Evolutionary conservation across 768 basidiomycete genomes (phyloP).

Genomic region (Dictyophora rubrovolvata): DNA sequence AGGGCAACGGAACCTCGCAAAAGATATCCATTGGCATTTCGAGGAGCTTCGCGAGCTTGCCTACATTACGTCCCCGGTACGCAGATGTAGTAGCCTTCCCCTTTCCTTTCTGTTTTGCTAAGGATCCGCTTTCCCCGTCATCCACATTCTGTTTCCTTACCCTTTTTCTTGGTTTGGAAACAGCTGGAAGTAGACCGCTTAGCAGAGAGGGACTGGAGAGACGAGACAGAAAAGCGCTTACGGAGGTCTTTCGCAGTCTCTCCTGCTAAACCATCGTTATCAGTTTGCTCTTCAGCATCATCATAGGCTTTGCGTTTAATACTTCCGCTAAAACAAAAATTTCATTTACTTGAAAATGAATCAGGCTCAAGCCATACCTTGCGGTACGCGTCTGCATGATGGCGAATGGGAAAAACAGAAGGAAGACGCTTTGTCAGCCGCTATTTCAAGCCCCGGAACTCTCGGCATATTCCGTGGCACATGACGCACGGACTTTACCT

Average conservation of each 20-base stretch:
- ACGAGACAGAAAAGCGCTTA: background rate
- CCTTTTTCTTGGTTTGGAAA: background rate
- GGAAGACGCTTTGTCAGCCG: background rate
- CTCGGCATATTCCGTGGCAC: too few species aligned
- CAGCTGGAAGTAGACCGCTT: background rate
- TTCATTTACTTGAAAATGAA: background rate
- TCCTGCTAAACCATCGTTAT: background rate
- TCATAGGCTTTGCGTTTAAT: background rate
- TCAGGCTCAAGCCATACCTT: background rate
- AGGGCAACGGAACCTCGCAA: constrained; percentile 15
- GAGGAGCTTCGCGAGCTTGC: constrained; percentile 1
- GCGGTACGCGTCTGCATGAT: background rate
- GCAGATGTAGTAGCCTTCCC: background rate
- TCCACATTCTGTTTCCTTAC: background rate
- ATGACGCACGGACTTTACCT: too few species aligned
- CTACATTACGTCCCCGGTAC: constrained; percentile 1
- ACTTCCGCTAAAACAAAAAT: background rate
- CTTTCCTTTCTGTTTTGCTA: background rate
- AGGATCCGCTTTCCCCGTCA: background rate
- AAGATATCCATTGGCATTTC: constrained; percentile 21
- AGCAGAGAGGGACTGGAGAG: background rate
- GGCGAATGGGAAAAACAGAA: background rate
- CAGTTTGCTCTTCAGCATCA: background rate
- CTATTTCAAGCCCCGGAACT: background rate
- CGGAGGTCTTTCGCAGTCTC: background rate